Conservation (phyloP, 352 stramenopile species). For the Globisporangium cylindrosporum region DNA sequence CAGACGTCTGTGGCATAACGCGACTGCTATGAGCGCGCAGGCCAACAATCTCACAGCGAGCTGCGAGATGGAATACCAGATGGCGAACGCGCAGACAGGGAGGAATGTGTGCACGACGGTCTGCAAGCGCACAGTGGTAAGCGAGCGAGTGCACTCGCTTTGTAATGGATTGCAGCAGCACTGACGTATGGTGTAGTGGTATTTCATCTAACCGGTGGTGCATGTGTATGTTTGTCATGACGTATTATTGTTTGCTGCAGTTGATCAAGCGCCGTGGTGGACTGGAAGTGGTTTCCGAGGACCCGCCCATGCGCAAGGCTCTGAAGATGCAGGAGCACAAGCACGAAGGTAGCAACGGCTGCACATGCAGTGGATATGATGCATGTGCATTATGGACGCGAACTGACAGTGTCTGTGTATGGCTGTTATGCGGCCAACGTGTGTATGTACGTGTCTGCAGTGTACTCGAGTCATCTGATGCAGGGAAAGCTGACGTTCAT, state of each 20-base stretch:
- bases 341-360: conserved; percentile 28
- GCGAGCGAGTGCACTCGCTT: not conserved
- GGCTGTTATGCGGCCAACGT: not conserved
- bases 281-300: conserved; percentile 49
- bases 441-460: conserved; percentile 5
- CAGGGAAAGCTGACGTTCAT: conserved; percentile 71
- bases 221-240: not conserved
- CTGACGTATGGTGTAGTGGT: not conserved
- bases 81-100: conserved; percentile 45
- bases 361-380: not conserved
- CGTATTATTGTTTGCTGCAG: conserved; percentile 12
- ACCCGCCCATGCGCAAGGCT: conserved; percentile 50
- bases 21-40: not conserved
- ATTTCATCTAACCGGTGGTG: not conserved
- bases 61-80: conserved; percentile 62
- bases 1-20: not conserved
- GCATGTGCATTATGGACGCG: not conserved
- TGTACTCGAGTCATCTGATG: conserved; percentile 65
- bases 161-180: no score
- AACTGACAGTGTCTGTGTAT: conserved; percentile 3
- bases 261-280: conserved; percentile 51
- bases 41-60: not conserved
- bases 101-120: conserved; percentile 41
- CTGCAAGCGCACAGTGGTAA: conserved; percentile 36
- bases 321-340: conserved; percentile 43